Base-by-base conservation (phyloP, 257 asterid genomes). In the Agastache rugosa region DNA sequence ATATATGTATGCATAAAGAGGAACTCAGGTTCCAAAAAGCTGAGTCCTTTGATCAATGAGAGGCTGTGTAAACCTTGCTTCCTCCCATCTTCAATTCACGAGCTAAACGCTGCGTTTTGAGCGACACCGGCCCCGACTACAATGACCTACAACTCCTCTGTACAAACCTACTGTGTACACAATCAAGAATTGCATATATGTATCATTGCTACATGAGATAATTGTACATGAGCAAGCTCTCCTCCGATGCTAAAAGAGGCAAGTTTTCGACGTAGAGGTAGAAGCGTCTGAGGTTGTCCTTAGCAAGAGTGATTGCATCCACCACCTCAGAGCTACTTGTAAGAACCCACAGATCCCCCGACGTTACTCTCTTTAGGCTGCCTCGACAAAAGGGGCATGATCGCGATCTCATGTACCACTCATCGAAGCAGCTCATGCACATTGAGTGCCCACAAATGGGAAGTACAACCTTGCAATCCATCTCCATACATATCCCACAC, bases 401-500 rank as follows among this genome's bases (percentile, higher is more conserved):
- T 23, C 80, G 82, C 50, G 87, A 83, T 64, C 87, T 75, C 1
- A 74, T 63, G 58, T 73, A 82, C 90, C 96, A 88, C 58, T 86
- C 90, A 16, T 81, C 78, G 79, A 81, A 90, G 70, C 92, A 88
- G 75, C 69, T 45, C 25, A 79, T 73, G 84, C 92, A 86, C 86
- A 88, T 56, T 11, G 90, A 79, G 83, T 88, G 94, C 41, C 90
- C 88, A 77, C 92, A 88, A 27, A 79, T 68, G 25, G 96, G 96
- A 83, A 90, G 71, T 10, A 81, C 92, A 54, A 84, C 83, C 25
- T 82, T 83, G 29, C 81, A 45, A 59, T 84, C 84, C 71, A 48
- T 76, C 55, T 90, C 89, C 92, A 90, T 85, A 75, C 96, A 90
- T 82, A 88, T 88, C 6, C 94, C 94, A 62, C 94, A 90, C 69